Evolutionary conservation across 306 rosid species (phyloP).

Genomic region (Pueraria montana): DNA sequence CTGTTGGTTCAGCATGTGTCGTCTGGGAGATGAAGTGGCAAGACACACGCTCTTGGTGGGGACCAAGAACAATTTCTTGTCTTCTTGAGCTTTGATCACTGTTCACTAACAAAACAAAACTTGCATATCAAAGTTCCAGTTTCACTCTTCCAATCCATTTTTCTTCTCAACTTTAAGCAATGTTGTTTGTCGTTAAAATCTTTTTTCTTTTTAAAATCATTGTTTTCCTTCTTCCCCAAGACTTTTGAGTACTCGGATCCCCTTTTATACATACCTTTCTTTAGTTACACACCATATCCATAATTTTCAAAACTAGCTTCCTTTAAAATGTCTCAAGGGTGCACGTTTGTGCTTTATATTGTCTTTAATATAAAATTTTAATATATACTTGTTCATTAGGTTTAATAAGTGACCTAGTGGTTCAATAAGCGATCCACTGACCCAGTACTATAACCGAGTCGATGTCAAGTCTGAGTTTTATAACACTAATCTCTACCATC

Average conservation of each 20-base stretch:
- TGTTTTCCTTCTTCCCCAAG: slow-evolving; percentile 30
- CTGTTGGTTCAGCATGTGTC: slow-evolving; percentile 30
- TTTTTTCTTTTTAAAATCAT: slow-evolving; percentile 12
- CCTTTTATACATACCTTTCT: background rate
- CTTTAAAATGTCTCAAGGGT: background rate
- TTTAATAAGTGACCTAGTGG: too few species aligned
- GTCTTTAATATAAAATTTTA: too few species aligned
- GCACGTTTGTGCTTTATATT: slow-evolving; percentile 23
- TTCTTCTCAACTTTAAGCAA: background rate
- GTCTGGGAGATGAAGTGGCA: slow-evolving; percentile 32
- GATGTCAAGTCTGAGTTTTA: too few species aligned
- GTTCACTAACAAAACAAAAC: slow-evolving; percentile 7
- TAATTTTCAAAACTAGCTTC: slow-evolving; percentile 4
- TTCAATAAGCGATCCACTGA: too few species aligned
- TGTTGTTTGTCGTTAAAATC: background rate
- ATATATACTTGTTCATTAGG: too few species aligned
- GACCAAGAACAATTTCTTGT: slow-evolving; percentile 28
- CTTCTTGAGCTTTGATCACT: slow-evolving; percentile 13
- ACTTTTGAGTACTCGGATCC: slow-evolving; percentile 23
- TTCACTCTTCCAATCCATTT: slow-evolving; percentile 26
- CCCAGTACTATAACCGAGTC: too few species aligned
- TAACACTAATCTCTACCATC: slow-evolving; percentile 17
- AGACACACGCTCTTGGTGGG: slow-evolving; percentile 28
- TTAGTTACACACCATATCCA: background rate
- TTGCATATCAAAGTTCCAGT: background rate